Evolutionary conservation across 345 rosid species (phyloP), one percentile per base, ranked within the genome.

Genomic region (Eucalyptus brandiana): DNA sequence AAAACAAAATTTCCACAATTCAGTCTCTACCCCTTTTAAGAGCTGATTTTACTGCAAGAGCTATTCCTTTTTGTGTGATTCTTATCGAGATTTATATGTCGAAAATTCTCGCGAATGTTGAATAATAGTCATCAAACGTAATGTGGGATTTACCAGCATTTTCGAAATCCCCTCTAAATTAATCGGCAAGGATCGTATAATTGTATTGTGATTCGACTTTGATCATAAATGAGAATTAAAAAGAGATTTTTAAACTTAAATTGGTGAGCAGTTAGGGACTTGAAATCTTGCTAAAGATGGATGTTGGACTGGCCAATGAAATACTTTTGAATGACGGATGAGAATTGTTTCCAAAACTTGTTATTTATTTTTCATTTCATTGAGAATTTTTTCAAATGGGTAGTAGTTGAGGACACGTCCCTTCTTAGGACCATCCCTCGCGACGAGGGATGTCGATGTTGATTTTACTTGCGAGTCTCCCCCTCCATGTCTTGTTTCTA

Each of bases 141-240:
- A 58, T 15, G 18, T 60, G 21, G 2, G 9, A n/a, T 28, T 60
- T 28, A 60, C 0, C 4, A 3, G 1, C 4, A 60, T 28, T 30
- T 60, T 60, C 32, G 1, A 28, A 4, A 8, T 11, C 3, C 4
- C 4, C 21, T 65, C n/a, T 15, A n/a, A 7, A 2, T 3, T 15
- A 24, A 15, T 65, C 3, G 37, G 10, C 1, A 1, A 65, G 21
- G 3, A n/a, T 15, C 3, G 2, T n/a, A 65, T 16, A 0, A 32
- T 17, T 4, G 5, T 16, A 67, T 6, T 2, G 23, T 8, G 6
- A 17, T 67, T 37, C 12, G 12, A 67, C 23, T 32, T n/a, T 2
- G 1, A 32, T 4, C 9, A 14, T 14, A 7, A 30, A 62, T 30
- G 72, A 62, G 3, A 7, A 62, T 30, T 62, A 62, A 24, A 30